Conservation (phyloP, 148 eudicot genomes). For the Nyssa sinensis region DNA sequence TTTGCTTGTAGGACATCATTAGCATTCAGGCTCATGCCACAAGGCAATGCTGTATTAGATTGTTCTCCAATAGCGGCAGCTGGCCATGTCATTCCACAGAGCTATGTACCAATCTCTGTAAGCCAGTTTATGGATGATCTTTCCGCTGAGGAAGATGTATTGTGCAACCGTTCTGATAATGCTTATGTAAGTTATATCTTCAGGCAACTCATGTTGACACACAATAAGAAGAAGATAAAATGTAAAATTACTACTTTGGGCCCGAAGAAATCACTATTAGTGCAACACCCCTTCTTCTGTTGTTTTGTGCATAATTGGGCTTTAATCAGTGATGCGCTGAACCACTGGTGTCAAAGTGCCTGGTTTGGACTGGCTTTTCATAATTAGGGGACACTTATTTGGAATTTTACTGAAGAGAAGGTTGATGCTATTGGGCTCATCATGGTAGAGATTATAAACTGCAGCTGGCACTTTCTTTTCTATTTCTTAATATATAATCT, state of each 20-base stretch:
- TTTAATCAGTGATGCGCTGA: neutral
- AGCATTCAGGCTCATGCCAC: slow-evolving; percentile 90
- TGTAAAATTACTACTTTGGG: neutral
- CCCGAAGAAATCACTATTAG: neutral
- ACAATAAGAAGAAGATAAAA: neutral
- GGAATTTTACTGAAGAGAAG: neutral
- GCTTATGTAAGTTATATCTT: slow-evolving; percentile 46
- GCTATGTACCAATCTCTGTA: slow-evolving; percentile 72
- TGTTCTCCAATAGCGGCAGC: slow-evolving; percentile 73
- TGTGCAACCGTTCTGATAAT: slow-evolving; percentile 52
- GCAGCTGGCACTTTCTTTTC: neutral
- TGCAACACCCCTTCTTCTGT: neutral
- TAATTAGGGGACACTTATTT: neutral
- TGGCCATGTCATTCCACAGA: slow-evolving; percentile 88
- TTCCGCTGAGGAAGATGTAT: slow-evolving; percentile 67
- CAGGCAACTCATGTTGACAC: neutral
- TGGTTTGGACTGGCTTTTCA: neutral
- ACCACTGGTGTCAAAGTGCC: neutral
- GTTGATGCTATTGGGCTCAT: neutral
- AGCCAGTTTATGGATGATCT: slow-evolving; percentile 96
- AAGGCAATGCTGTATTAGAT: slow-evolving; percentile 72
- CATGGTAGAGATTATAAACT: neutral
- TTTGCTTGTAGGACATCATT: slow-evolving; percentile 63
- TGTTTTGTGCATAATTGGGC: neutral
- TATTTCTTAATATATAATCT: neutral